Base-by-base conservation (phyloP, 78 protist genomes). In the Dictyostelium firmibasis region DNA sequence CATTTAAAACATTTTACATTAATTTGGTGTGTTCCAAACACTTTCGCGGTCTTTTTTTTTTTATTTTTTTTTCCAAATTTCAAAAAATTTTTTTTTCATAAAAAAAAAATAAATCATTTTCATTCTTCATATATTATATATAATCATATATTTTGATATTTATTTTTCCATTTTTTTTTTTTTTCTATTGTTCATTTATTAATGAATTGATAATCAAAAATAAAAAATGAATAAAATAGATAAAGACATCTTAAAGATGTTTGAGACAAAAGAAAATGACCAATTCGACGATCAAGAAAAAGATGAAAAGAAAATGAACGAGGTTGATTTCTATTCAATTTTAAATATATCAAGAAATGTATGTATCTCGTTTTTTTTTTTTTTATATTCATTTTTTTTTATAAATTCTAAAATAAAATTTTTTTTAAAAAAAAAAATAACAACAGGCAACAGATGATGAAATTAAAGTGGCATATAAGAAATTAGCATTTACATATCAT, bases 401-500 rank as follows among this genome's bases (percentile, higher is more conserved):
- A 8, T 72, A 33, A 72, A 16, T 3, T 16, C 1, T 9, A 33
- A 4, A 18, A 72, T 14, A 25, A 10, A 18, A 43, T 29, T 41
- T 11, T 9, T 57, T 67, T 6, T 27, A 69, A 38, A 38, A 38
- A 38, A 38, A 38, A 38, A 38, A 38, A 38, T 38, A 38, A 38
- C 4, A 4, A 27, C 47, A 85, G 91, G 91, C 93, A 79, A 33
- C 85, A 38, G 69, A 41, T 35, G 57, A 44, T 4, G 94, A 89
- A 9, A 89, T 89, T 47, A 83, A 89, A 44, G 35, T 20, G 14
- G 85, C 94, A 5, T 89, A 81, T 67, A 89, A 81, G 50, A 89
- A 89, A 83, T 67, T 89, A 64, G 94, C 86, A 14, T 41, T 89
- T 31, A 89, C 94, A 18, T 89, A 89, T 76, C 94, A 89, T 89